Conservation (phyloP, 495 filamentous ascomycete genomes). For the Viridothelium virens region DNA sequence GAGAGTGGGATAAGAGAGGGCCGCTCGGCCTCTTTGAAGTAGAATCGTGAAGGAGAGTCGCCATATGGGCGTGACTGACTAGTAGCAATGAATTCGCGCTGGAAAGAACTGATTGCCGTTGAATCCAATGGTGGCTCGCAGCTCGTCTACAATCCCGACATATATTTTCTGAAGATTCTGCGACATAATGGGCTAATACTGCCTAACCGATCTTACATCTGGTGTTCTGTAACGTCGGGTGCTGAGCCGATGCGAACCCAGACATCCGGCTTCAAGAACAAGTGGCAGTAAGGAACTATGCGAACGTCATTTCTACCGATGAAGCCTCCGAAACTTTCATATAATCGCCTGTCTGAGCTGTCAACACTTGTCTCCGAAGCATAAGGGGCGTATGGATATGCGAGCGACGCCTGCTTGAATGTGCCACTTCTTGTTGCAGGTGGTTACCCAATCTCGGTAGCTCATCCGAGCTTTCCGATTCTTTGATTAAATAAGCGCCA, state of each 20-base stretch:
- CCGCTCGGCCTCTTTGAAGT: not conserved
- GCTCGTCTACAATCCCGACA: not conserved
- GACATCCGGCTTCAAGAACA: no score
- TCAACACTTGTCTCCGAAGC: no score
- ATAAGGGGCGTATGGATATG: no score
- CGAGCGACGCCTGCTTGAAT: no score
- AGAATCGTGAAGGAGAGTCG: not conserved
- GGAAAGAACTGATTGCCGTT: not conserved
- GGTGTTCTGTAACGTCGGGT: not conserved
- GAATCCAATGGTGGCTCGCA: not conserved
- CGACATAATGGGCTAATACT: not conserved
- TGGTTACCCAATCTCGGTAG: not conserved
- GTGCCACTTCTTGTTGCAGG: no score
- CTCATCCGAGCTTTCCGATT: not conserved
- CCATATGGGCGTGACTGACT: conserved; percentile 5
- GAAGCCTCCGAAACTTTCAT: no score
- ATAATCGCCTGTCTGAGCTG: no score
- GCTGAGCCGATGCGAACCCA: not conserved
- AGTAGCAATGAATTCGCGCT: not conserved
- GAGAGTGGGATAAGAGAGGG: conserved; percentile 6
- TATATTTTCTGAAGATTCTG: conserved; percentile 2
- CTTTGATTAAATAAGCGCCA: not conserved
- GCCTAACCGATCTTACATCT: not conserved
- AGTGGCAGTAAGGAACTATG: no score
- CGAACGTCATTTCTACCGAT: no score